Evolutionary conservation across 2,329 filamentous ascomycete species (phyloP), one percentile per base, ranked within the genome.

Genomic region (Didymosphaeria variabile): DNA sequence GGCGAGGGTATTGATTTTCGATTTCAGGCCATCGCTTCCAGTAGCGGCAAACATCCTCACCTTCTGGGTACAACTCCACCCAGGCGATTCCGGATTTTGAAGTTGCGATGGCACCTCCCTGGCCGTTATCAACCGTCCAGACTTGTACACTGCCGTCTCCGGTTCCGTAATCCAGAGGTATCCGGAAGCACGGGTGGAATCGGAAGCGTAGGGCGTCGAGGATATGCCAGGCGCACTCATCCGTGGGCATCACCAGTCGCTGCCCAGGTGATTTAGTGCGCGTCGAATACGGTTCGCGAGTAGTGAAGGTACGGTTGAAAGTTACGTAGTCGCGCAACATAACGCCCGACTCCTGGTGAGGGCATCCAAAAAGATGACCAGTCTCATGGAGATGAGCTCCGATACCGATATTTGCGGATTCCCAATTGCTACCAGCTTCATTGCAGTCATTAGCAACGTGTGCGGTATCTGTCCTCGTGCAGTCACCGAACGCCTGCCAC

Each of bases 371-470:
- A 23, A 97, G 79, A 79, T 97, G 94, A 3, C 94, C 94, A 0
- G 91, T 91, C 79, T 97, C 93, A 77, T 97, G 94, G 51, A 98
- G 79, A 77, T 98, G 94, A 10, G 93, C 94, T 8, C 94, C 94
- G 66, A 98, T 96, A 32, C 94, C 94, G 62, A 97, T 91, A 69
- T 94, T 97, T 29, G 92, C 93, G n/a, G 93, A 89, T 77, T 98
- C 94, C 94, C 94, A 98, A 50, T 89, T 95, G 74, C 92, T 97
- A 26, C 94, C 94, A 7, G 90, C 90, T 67, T 97, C 92, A 68
- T 91, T 91, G 76, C 89, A 92, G 75, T 97, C 92, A 71, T 97
- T 97, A 17, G 91, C 91, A 40, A 97, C 88, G 69, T 87, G 86
- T 42, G 88, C 86, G 10, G 89, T 91, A 74, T 98, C 92, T 0